phyloP scores from a whole-genome alignment of 176 grass and related monocot species.

The Aegilops tauschii region DNA sequence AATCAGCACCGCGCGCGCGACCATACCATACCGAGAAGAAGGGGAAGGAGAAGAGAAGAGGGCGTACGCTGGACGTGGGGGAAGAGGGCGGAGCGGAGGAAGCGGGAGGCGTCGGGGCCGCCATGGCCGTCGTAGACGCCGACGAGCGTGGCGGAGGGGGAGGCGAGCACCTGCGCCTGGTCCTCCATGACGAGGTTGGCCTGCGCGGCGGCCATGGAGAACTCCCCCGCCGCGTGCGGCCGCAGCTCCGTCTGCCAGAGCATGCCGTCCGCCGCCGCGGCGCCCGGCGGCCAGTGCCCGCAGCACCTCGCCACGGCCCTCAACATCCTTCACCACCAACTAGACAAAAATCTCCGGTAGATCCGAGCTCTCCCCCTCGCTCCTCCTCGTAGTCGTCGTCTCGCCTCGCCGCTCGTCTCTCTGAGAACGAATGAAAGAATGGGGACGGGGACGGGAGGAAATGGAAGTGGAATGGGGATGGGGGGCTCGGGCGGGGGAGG shows the following conservation, averaged over 20 bases:
- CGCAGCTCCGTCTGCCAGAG: constrained; percentile 84
- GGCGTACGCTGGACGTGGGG: constrained; percentile 57
- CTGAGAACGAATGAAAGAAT: neutral
- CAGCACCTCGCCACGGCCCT: constrained; percentile 64
- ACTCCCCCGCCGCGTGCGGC: constrained; percentile 82
- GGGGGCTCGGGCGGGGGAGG: neutral
- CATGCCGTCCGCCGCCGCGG: constrained; percentile 64
- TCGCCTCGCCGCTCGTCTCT: neutral
- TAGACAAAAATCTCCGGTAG: neutral
- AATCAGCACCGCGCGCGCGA: neutral
- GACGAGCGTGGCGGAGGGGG: constrained; percentile 60
- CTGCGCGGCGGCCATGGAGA: constrained; percentile 92
- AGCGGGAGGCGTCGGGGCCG: constrained; percentile 72
- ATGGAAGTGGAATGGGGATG: neutral
- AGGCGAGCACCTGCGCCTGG: constrained; percentile 91
- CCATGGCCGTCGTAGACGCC: constrained; percentile 85
- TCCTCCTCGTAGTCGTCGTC: neutral
- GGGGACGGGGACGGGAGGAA: neutral
- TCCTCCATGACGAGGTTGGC: constrained; percentile 80
- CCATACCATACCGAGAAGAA: neutral
- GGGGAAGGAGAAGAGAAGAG: too few species aligned
- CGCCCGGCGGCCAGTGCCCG: constrained; percentile 47
- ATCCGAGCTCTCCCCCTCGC: neutral
- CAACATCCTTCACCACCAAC: constrained; percentile 14
- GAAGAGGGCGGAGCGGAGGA: constrained; percentile 68